These are phyloP conservation scores for Kuraishia floccosa DNA, from an alignment of 805 yeast species.

Conservation along the genomic window DNA sequence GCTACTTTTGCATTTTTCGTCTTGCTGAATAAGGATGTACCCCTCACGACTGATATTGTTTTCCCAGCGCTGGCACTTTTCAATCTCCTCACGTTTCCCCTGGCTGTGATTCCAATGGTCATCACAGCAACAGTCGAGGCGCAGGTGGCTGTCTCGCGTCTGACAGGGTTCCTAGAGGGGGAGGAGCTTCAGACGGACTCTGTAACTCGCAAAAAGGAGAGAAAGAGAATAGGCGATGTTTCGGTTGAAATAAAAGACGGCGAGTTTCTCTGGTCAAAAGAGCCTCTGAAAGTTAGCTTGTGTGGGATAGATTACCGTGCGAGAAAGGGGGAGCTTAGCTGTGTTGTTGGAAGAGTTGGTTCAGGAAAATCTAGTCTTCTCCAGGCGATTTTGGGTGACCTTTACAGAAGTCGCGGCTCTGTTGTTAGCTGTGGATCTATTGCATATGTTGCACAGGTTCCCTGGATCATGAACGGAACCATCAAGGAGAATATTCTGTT, in stretches of 20 bases:
- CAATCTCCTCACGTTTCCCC: slow-evolving; percentile 83
- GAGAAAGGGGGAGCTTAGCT: slow-evolving; percentile 66
- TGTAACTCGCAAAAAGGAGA: slow-evolving; percentile 39
- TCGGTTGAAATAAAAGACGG: slow-evolving; percentile 54
- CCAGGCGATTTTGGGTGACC: slow-evolving; percentile 73
- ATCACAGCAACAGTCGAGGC: slow-evolving; percentile 82
- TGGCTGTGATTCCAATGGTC: slow-evolving; percentile 86
- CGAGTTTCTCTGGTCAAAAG: slow-evolving; percentile 70
- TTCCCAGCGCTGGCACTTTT: slow-evolving; percentile 85
- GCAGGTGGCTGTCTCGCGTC: slow-evolving; percentile 69
- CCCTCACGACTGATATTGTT: slow-evolving; percentile 82
- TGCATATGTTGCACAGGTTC: slow-evolving; percentile 86
- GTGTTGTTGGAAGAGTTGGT: slow-evolving; percentile 87
- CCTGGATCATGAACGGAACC: slow-evolving; percentile 93
- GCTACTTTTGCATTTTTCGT: slow-evolving; percentile 81
- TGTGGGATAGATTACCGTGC: slow-evolving; percentile 51
- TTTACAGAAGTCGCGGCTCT: slow-evolving; percentile 63
- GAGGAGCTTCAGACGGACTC: slow-evolving; percentile 71
- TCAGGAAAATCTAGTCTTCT: slow-evolving; percentile 80
- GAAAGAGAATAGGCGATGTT: slow-evolving; percentile 48
- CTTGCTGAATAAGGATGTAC: slow-evolving; percentile 35
- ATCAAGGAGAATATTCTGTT: slow-evolving; percentile 81
- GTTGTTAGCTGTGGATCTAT: slow-evolving; percentile 64
- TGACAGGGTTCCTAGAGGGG: slow-evolving; percentile 59
- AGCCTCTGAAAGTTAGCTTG: slow-evolving; percentile 61